Percentiles rank a stretch among this genome's conserved stretches.
Conservation (phyloP, 164 flowering plant species). For the Piper betle region DNA sequence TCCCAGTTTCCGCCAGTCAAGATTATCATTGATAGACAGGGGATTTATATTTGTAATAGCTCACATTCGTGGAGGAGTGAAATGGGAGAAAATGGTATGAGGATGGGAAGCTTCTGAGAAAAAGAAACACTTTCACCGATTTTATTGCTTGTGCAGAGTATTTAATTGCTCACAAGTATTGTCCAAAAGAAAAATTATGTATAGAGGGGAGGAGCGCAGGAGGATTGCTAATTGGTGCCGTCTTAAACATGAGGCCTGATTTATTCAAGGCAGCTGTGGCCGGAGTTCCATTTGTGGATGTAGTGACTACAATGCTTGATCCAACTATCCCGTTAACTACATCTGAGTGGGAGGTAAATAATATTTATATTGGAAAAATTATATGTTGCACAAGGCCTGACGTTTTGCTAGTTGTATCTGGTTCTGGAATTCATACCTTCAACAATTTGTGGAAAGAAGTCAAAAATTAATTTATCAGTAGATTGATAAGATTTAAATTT, state of each 20-base stretch:
- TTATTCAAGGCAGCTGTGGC: too few relatives aligned
- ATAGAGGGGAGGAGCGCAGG: conserved; percentile 94
- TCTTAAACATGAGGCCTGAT: too few relatives aligned
- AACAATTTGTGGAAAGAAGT: too few relatives aligned
- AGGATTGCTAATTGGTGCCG: conserved; percentile 70
- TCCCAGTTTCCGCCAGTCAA: conserved; percentile 56
- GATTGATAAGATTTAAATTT: too few relatives aligned
- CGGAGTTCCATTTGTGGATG: too few relatives aligned
- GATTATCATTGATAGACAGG: conserved; percentile 75
- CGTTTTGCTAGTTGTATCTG: neutral
- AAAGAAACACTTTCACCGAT: conserved; percentile 85
- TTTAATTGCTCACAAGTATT: conserved; percentile 54
- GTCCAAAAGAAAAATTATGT: conserved; percentile 71
- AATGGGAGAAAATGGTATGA: conserved; percentile 98
- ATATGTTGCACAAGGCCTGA: neutral
- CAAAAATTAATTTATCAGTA: too few relatives aligned
- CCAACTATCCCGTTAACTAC: too few relatives aligned
- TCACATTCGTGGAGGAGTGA: conserved; percentile 96
- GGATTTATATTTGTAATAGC: conserved; percentile 81
- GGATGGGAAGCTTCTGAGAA: conserved; percentile 79
- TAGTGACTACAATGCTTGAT: too few relatives aligned
- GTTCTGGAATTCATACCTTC: too few relatives aligned
- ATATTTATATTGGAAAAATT: too few relatives aligned
- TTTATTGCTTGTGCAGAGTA: conserved; percentile 74
- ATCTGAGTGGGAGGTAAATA: too few relatives aligned